Evolutionary conservation across 805 yeast species (phyloP), one percentile per base, ranked within the genome.

Genomic region (Teunomyces tritomae): DNA sequence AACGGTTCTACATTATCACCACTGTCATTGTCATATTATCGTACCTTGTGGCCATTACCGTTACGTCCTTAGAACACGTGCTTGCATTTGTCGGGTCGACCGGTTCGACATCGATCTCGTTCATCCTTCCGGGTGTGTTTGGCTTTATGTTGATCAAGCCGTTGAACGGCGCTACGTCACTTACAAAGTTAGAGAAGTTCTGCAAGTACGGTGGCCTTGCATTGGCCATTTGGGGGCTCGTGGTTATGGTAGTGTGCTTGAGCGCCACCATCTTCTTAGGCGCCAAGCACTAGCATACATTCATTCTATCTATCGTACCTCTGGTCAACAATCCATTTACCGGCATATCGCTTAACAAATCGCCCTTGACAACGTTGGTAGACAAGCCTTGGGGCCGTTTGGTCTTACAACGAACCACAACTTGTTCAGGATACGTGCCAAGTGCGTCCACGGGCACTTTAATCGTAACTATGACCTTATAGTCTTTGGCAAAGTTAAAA

Each of bases 61-160:
- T 87, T 8, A 68, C 74, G 1, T 84, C 89, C 0, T 80, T 87
- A 58, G 91, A 85, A 45, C 74, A 79, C 30, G 86, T 87, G 3
- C 65, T 87, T 42, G 81, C 92, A 1, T 68, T 87, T 45, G 90
- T 87, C 8, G 95, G 95, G 3, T 85, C 91, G 4, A 87, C 94
- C 0, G 95, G 95, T 0, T 87, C 91, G 4, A 87, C 91, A 0
- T 73, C 89, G 24, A 87, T 87, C 44, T 82, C 89, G 20, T 87
- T 86, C 63, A 85, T 85, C 8, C 70, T 87, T 37, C 95, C 95
- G 0, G 94, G 95, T 0, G 68, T 83, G 48, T 87, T 86, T 63
- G 92, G 92, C 0, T 86, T 68, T 60, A 77, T 82, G 60, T 63
- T 80, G 47, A 73, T 80, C n/a, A 74, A 62, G 45, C 72, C 74